Base-by-base conservation (phyloP, 2,329 filamentous ascomycete genomes). In the Exophiala spinifera region DNA sequence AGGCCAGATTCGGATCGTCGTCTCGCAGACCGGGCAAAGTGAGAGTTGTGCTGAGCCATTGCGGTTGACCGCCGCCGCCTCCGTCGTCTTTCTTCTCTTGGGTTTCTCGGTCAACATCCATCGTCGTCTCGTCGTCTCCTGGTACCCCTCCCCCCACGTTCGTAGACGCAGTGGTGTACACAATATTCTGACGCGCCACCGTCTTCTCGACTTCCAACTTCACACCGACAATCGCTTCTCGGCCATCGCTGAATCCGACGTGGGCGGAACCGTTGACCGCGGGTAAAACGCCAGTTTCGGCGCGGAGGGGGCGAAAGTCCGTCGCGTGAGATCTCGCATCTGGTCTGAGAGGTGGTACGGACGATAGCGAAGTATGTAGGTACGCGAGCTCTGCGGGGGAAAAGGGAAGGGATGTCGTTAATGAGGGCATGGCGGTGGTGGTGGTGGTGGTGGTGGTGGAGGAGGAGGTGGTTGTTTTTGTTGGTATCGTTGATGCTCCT, bases 371-470 rank as follows among this genome's bases (percentile, higher is more conserved):
- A 61, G 83, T 84, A 79, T 95, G 90, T 48, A 97, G 84, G 76
- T 96, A 99, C 65, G 91, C 91, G 66, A 99, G 88, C 76, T 99
- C 94, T 67, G 94, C 91, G 45, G 94, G 92, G 50, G 91, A 96
- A 72, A 97, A 86, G 64, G 90, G 85, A 42, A 82, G 72, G 48
- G 57, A 55, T 7, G 13, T 53, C 4, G 57, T 39, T 25, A 60
- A 44, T 1, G 57, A 60, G 21, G 57, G 57, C 57, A 57, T 57
- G 4, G n/a, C 7, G 4, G 34, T 37, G 13, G 7, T n/a, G 15
- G 14, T 37, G 5, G 34, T 37, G 5, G 20, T 20, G 17, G 37
- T 40, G 34, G 20, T 20, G 10, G 20, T 17, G 43, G 19, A 6
- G 43, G 4, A 23, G 25, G 11, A 23, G 20, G n/a, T 21, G 23